Base-by-base conservation (phyloP, 108 stramenopile species). In the Ochromonas danica region DNA sequence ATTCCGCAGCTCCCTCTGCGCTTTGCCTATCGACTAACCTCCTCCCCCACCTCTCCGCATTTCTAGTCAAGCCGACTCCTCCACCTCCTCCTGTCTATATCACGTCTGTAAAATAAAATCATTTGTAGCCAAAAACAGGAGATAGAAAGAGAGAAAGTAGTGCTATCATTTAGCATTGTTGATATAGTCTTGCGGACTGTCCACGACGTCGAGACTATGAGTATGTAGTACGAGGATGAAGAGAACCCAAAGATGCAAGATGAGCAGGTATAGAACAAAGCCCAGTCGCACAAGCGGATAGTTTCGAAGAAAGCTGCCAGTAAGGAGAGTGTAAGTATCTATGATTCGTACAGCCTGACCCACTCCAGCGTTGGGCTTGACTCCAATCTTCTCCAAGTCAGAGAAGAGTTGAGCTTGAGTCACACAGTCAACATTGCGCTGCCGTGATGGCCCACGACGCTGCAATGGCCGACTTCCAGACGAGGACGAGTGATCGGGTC, bases 1-100 rank as follows among this genome's bases (percentile, higher is more conserved):
- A 10, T 95, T 95, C 79, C 90, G 91, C 78, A 87, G 84, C 40
- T 89, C 88, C 0, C 78, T 92, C 36, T 92, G 91, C 85, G 93
- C 94, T 17, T 86, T 95, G 63, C 86, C 86, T 82, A 70, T 94
- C 43, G 84, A 93, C 80, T 87, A 83, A 63, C 1, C 35, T n/a
- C n/a, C n/a, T n/a, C n/a, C n/a, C n/a, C n/a, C n/a, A n/a, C n/a
- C n/a, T n/a, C n/a, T n/a, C n/a, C n/a, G n/a, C n/a, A n/a, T n/a
- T n/a, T n/a, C n/a, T n/a, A n/a, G n/a, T n/a, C n/a, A n/a, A n/a
- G n/a, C n/a, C n/a, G n/a, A n/a, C n/a, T n/a, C n/a, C n/a, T n/a
- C n/a, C n/a, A n/a, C n/a, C n/a, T n/a, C n/a, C n/a, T n/a, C n/a
- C n/a, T n/a, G n/a, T n/a, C n/a, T n/a, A n/a, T n/a, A n/a, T n/a